These are phyloP conservation scores for Gnetum montanum DNA, from an alignment of 75 land plant genomes.

Conservation along the genomic window DNA sequence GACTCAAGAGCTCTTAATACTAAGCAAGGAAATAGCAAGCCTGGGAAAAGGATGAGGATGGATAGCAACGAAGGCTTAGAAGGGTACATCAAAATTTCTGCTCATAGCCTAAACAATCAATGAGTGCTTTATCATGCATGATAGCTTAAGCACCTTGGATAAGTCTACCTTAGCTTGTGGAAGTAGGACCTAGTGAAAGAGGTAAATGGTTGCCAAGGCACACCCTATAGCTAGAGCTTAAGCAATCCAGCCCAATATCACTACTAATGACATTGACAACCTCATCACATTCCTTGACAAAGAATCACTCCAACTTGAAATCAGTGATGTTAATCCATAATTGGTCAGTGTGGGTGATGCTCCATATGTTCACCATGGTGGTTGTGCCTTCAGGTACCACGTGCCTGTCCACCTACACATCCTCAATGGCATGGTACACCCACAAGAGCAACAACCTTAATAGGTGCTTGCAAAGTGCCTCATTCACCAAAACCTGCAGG, in stretches of 20 bases:
- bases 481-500: conserved; percentile 29
- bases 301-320: conserved; percentile 54
- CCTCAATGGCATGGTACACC: conserved; percentile 42
- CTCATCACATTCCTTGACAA: background rate
- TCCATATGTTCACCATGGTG: conserved; percentile 86
- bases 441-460: conserved; percentile 50
- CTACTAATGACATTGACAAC: conserved; percentile 35
- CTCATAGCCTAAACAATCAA: conserved; percentile 12
- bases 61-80: too few species aligned
- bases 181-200: conserved; percentile 32
- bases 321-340: conserved; percentile 39
- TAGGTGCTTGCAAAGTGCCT: conserved; percentile 25
- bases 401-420: conserved; percentile 32
- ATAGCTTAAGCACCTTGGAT: conserved; percentile 53
- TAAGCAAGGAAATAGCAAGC: too few species aligned
- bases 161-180: conserved; percentile 27
- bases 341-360: conserved; percentile 37
- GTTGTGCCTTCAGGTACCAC: conserved; percentile 56
- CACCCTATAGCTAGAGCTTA: conserved; percentile 55
- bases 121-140: conserved; percentile 62
- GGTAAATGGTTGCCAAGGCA: conserved; percentile 75
- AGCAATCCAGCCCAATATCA: conserved; percentile 56
- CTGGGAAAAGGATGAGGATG: too few species aligned
- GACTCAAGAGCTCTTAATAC: too few species aligned
- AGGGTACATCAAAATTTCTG: conserved; percentile 1